phyloP scores from a whole-genome alignment of 163 green algal species.

The Chloromonas sp. region DNA sequence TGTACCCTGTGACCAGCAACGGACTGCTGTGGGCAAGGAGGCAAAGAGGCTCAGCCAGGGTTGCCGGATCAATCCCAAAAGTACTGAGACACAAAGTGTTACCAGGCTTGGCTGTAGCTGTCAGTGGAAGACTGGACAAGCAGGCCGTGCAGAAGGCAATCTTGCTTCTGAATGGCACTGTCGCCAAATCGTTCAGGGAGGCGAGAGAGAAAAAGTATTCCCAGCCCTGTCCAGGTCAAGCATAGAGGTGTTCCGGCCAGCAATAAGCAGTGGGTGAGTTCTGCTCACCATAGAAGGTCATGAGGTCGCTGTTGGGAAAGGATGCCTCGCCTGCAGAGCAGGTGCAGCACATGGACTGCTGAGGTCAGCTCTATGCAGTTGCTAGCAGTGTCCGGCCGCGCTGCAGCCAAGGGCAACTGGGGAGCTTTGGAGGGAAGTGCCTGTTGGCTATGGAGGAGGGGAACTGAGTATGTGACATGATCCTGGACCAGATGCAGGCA shows the following conservation, averaged over 20 bases:
- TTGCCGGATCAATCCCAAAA: neutral
- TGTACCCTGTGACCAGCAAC: conserved; percentile 15
- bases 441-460: too few relatives aligned
- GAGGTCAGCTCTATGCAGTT: neutral
- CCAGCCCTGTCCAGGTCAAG: neutral
- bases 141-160: too few relatives aligned
- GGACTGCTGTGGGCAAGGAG: neutral
- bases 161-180: too few relatives aligned
- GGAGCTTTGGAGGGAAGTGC: too few relatives aligned
- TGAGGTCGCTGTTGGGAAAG: conserved; percentile 18
- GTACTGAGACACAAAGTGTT: neutral
- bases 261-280: neutral
- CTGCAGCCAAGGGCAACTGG: too few relatives aligned
- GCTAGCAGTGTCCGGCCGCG: neutral
- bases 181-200: too few relatives aligned
- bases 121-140: neutral
- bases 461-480: too few relatives aligned
- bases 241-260: neutral
- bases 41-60: neutral
- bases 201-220: too few relatives aligned
- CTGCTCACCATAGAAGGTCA: conserved; percentile 29
- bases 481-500: too few relatives aligned
- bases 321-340: conserved; percentile 1
- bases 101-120: neutral
- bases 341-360: neutral